phyloP scores from a whole-genome alignment of 768 basidiomycete species.

The Suillus americanus region DNA sequence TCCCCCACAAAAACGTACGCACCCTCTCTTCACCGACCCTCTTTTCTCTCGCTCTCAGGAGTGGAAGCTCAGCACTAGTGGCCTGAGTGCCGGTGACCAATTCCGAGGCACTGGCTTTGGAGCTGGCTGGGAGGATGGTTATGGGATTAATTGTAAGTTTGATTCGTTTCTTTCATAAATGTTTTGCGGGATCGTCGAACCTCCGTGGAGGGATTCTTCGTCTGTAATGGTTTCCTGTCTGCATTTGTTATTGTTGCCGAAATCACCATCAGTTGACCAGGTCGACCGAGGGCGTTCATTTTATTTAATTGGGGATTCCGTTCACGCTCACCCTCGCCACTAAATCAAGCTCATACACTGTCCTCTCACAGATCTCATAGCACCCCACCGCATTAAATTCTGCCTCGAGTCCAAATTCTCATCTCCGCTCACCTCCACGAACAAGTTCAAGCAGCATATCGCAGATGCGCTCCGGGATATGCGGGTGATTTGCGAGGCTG shows the following conservation, averaged over 20 bases:
- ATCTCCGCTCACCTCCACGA: conserved; percentile 67
- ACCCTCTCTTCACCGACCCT: conserved; percentile 70
- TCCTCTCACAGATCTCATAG: conserved; percentile 70
- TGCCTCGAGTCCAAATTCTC: conserved; percentile 91
- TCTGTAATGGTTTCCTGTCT: background rate
- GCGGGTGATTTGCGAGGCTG: conserved; percentile 46
- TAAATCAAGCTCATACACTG: conserved; percentile 3
- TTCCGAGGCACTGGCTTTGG: conserved; percentile 96
- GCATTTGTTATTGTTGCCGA: background rate
- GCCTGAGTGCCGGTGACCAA: conserved; percentile 78
- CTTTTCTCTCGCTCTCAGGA: conserved; percentile 71
- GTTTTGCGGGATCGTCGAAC: background rate
- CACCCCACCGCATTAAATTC: conserved; percentile 79
- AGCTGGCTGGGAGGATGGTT: conserved; percentile 77
- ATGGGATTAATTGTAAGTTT: conserved; percentile 88
- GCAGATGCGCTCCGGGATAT: conserved; percentile 67
- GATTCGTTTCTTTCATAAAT: background rate
- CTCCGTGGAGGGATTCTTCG: background rate
- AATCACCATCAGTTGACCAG: background rate
- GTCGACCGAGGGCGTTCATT: conserved; percentile 15
- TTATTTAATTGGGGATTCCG: background rate
- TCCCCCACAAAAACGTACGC: conserved; percentile 21
- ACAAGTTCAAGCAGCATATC: conserved; percentile 61
- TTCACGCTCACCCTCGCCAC: background rate
- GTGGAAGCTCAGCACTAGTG: conserved; percentile 92